Evolutionary conservation across 2,329 filamentous ascomycete genomes (phyloP).

Genomic region (Aspergillus amoenus): DNA sequence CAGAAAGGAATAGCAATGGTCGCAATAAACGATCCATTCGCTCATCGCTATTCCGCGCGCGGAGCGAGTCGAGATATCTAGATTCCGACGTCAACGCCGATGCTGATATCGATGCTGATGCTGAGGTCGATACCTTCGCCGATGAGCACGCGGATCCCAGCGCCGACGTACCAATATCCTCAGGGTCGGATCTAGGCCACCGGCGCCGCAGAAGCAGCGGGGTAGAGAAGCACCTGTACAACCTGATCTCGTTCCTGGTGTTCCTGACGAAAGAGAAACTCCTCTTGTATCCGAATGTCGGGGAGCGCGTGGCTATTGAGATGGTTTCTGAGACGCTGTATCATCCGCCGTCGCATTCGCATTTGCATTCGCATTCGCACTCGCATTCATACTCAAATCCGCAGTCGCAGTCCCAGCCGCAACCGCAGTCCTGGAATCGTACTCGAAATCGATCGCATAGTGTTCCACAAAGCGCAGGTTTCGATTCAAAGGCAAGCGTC

Average conservation of each 20-base stretch:
- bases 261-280: conserved; percentile 7
- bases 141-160: no score
- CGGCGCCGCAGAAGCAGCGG: not conserved
- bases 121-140: not conserved
- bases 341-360: not conserved
- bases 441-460: no score
- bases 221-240: not conserved
- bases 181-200: not conserved
- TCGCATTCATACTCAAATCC: not conserved
- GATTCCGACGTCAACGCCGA: not conserved
- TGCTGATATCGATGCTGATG: not conserved
- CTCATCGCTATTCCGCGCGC: no score
- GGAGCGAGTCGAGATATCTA: no score
- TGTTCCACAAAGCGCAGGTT: no score
- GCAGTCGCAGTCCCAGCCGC: not conserved
- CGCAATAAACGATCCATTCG: no score
- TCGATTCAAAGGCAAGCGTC: not conserved
- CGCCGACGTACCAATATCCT: not conserved
- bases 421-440: no score
- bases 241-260: conserved; percentile 5
- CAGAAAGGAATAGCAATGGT: no score
- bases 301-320: conserved; percentile 3
- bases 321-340: conserved; percentile 5
- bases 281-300: not conserved
- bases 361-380: not conserved